Conservation (phyloP, 2,329 filamentous ascomycete species). For the Xylariales sp. region DNA sequence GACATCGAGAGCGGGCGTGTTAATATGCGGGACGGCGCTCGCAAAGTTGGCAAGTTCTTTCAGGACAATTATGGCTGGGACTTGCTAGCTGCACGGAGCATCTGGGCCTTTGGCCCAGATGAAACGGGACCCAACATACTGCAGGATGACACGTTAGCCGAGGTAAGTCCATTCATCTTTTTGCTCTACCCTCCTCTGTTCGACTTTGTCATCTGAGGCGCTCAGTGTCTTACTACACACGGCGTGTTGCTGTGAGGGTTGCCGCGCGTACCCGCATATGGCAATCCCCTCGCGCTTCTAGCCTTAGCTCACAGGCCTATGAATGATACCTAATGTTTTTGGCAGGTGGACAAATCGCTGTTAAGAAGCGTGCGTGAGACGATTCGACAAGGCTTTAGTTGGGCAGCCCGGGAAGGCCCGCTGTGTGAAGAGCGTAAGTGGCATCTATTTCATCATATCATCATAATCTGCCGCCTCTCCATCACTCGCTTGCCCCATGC, state of each 20-base stretch:
- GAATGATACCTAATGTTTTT: slow-evolving; percentile 49
- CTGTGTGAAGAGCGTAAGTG: slow-evolving; percentile 95
- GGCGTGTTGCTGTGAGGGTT: slow-evolving; percentile 37
- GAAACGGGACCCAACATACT: slow-evolving; percentile 95
- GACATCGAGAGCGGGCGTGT: slow-evolving; percentile 94
- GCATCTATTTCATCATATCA: slow-evolving; percentile 38
- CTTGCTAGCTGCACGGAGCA: slow-evolving; percentile 89
- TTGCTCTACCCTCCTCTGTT: slow-evolving; percentile 31
- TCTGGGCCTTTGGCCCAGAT: slow-evolving; percentile 98
- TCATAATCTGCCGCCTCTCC: slow-evolving; percentile 25
- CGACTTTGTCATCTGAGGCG: slow-evolving; percentile 29
- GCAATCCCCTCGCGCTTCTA: slow-evolving; percentile 40
- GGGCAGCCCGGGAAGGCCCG: slow-evolving; percentile 94
- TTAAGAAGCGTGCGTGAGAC: slow-evolving; percentile 89
- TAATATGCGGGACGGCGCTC: slow-evolving; percentile 90
- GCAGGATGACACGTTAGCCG: slow-evolving; percentile 94
- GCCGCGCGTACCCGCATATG: slow-evolving; percentile 42
- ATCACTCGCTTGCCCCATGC: slow-evolving; percentile 11
- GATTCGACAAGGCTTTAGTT: slow-evolving; percentile 95
- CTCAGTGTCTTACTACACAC: slow-evolving; percentile 46
- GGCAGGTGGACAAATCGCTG: slow-evolving; percentile 87
- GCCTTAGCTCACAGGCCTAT: slow-evolving; percentile 40
- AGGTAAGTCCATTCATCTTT: slow-evolving; percentile 62
- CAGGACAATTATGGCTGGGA: slow-evolving; percentile 98
- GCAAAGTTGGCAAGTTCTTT: slow-evolving; percentile 95